Evolutionary conservation across 179 eudicot genomes (phyloP).

Genomic region (Silene coronaria): DNA sequence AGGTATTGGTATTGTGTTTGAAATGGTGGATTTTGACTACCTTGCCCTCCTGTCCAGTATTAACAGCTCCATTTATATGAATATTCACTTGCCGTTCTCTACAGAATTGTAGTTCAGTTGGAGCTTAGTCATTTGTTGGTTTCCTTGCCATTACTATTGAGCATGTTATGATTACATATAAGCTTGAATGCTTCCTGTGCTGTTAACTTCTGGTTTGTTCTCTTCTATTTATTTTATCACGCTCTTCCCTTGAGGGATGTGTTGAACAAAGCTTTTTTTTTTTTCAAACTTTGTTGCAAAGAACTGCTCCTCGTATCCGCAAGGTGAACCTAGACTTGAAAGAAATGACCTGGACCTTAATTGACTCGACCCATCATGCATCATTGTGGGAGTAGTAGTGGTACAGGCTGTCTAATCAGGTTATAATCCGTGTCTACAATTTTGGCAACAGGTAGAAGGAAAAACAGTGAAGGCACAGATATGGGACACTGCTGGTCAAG

Average conservation of each 20-base stretch:
- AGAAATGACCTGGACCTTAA: too few species aligned
- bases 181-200: neutral
- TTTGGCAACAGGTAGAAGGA: slow-evolving; percentile 59
- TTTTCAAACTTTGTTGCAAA: neutral
- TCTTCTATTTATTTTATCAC: neutral
- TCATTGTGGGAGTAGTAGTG: neutral
- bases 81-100: neutral
- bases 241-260: neutral
- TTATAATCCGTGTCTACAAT: neutral
- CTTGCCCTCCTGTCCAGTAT: neutral
- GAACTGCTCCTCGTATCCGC: too few species aligned
- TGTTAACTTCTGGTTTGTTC: neutral
- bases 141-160: neutral
- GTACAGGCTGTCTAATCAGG: neutral
- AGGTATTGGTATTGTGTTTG: neutral
- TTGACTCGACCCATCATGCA: neutral
- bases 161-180: neutral
- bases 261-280: neutral
- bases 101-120: neutral
- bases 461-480: slow-evolving; percentile 85
- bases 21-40: neutral
- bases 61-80: neutral
- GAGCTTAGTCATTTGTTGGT: neutral
- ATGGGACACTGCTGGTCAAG: slow-evolving; percentile 94
- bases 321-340: too few species aligned